Conservation (phyloP, 805 yeast species). For the Schwanniomyces pseudopolymorphus region DNA sequence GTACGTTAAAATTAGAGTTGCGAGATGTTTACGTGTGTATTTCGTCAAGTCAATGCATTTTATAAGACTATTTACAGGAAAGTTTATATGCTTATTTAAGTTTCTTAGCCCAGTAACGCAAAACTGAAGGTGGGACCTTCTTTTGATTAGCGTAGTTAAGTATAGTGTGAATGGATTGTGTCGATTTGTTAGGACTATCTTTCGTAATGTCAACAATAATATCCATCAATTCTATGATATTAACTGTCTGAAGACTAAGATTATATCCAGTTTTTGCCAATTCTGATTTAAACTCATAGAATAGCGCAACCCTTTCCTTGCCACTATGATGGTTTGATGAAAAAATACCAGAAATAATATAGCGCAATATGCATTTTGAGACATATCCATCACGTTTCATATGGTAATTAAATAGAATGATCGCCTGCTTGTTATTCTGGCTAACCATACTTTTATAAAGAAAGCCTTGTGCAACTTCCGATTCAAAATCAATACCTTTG, state of each 20-base stretch:
- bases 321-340: constrained; percentile 13
- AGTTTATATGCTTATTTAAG: neutral
- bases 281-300: constrained; percentile 16
- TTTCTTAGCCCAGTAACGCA: constrained; percentile 7
- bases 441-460: constrained; percentile 26
- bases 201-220: constrained; percentile 6
- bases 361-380: constrained; percentile 15
- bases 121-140: constrained; percentile 5
- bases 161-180: constrained; percentile 6
- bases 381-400: constrained; percentile 18
- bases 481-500: constrained; percentile 11
- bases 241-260: constrained; percentile 12
- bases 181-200: constrained; percentile 4
- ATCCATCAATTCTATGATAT: constrained; percentile 14
- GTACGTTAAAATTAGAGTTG: neutral
- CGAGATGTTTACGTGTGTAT: neutral
- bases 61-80: neutral
- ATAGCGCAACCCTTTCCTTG: constrained; percentile 16
- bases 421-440: constrained; percentile 24
- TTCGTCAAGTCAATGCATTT: neutral
- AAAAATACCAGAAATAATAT: constrained; percentile 29
- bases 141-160: constrained; percentile 8
- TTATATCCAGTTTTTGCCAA: constrained; percentile 13
- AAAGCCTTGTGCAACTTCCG: constrained; percentile 8
- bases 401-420: constrained; percentile 23